phyloP scores from a whole-genome alignment of 2,329 filamentous ascomycete genomes.

The Chlorencoelia australis region DNA sequence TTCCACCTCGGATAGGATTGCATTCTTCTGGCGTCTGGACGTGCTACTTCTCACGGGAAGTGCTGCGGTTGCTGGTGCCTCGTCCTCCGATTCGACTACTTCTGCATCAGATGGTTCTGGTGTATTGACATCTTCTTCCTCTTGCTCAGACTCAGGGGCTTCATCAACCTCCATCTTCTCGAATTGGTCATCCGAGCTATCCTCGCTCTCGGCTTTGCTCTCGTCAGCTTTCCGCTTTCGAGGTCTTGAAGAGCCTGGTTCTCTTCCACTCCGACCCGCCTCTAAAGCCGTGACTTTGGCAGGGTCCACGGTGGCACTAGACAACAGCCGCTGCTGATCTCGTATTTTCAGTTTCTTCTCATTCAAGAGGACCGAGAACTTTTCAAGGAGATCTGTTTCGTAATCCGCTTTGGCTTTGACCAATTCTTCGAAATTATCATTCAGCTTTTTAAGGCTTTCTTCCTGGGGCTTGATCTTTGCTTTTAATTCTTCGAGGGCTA shows the following conservation, averaged over 20 bases:
- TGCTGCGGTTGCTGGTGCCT: neutral
- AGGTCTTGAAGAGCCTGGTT: slow-evolving; percentile 30
- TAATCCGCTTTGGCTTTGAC: slow-evolving; percentile 55
- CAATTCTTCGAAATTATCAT: slow-evolving; percentile 55
- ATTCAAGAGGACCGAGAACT: slow-evolving; percentile 62
- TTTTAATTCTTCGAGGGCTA: slow-evolving; percentile 26
- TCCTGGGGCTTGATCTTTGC: slow-evolving; percentile 39
- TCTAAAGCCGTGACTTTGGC: slow-evolving; percentile 12
- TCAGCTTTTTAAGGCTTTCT: slow-evolving; percentile 46
- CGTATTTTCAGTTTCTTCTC: slow-evolving; percentile 74
- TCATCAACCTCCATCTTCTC: slow-evolving; percentile 43
- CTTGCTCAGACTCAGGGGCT: slow-evolving; percentile 9
- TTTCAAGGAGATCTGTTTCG: slow-evolving; percentile 56
- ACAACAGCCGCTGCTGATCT: slow-evolving; percentile 56
- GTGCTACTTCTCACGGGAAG: neutral
- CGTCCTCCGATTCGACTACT: slow-evolving; percentile 5
- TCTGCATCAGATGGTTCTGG: slow-evolving; percentile 5
- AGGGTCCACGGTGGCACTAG: slow-evolving; percentile 20
- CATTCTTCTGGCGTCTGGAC: neutral
- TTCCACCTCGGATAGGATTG: neutral
- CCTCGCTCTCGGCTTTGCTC: slow-evolving; percentile 22
- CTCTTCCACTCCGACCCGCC: slow-evolving; percentile 5
- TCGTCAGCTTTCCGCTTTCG: slow-evolving; percentile 40
- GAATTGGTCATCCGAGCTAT: slow-evolving; percentile 37
- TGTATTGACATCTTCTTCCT: slow-evolving; percentile 11